Conservation (phyloP, 177 flowering plant genomes). For the Vitis hybrid region DNA sequence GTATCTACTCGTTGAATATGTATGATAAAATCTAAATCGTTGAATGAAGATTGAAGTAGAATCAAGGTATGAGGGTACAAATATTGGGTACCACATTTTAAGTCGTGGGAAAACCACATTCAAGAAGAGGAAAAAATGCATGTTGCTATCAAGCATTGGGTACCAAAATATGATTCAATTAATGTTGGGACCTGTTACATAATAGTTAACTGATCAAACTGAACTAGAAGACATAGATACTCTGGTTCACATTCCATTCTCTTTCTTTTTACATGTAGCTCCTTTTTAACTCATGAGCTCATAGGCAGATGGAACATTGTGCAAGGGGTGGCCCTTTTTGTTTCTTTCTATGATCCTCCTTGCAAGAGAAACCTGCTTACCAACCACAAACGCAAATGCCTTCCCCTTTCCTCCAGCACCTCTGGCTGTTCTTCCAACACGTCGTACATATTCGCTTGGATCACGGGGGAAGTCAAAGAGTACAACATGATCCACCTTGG, state of each 20-base stretch:
- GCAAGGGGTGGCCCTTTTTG: slow-evolving; percentile 86
- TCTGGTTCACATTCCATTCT: background rate
- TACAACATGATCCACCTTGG: slow-evolving; percentile 84
- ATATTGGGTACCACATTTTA: no score
- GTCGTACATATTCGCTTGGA: slow-evolving; percentile 97
- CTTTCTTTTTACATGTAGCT: slow-evolving; percentile 1
- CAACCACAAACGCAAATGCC: slow-evolving; percentile 85
- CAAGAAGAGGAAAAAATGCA: no score
- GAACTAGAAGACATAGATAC: no score
- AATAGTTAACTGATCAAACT: no score
- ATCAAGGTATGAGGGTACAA: no score
- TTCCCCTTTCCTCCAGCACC: slow-evolving; percentile 92
- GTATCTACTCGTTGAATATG: fast-evolving
- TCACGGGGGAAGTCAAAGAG: slow-evolving; percentile 98
- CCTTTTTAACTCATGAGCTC: slow-evolving; percentile 6
- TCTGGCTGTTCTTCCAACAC: slow-evolving; percentile 98
- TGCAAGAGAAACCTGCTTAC: slow-evolving; percentile 91
- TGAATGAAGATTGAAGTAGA: fast-evolving
- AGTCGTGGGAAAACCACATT: no score
- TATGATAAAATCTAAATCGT: no score
- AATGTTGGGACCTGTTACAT: no score
- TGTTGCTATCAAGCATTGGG: no score
- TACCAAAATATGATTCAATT: no score
- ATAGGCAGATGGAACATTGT: slow-evolving; percentile 74
- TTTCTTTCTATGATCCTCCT: slow-evolving; percentile 77